Evolutionary conservation across 805 yeast genomes (phyloP).

Genomic region (Ogataea wickerhamii): DNA sequence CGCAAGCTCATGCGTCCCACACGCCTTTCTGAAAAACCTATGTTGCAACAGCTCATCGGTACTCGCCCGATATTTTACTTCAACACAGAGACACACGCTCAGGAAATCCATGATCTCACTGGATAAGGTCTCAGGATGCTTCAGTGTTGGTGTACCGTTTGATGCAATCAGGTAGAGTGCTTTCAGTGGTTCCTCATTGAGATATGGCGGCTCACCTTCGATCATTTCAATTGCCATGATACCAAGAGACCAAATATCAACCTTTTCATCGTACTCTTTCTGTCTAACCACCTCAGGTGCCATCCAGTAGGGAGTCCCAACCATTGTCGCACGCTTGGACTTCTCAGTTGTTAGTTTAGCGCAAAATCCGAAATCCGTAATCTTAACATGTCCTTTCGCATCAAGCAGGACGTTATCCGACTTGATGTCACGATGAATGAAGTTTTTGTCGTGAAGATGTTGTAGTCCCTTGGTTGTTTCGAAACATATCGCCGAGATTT

Average conservation of each 20-base stretch:
- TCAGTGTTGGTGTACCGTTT: conserved; percentile 91
- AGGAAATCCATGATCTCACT: conserved; percentile 79
- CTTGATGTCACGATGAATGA: conserved; percentile 95
- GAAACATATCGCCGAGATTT: conserved; percentile 85
- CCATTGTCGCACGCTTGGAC: conserved; percentile 94
- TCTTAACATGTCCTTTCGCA: conserved; percentile 78
- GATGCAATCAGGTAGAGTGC: conserved; percentile 94
- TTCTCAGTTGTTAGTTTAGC: conserved; percentile 84
- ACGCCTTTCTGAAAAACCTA: conserved; percentile 62
- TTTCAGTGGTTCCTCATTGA: conserved; percentile 92
- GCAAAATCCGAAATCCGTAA: conserved; percentile 95
- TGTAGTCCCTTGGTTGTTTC: conserved; percentile 91
- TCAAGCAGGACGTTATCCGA: conserved; percentile 91
- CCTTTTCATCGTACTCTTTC: conserved; percentile 94
- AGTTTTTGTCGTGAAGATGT: conserved; percentile 86
- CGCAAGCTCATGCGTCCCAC: conserved; percentile 56
- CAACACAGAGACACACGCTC: conserved; percentile 90
- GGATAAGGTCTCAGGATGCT: conserved; percentile 73
- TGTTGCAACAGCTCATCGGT: conserved; percentile 85
- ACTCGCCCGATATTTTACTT: conserved; percentile 84
- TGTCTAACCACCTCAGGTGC: conserved; percentile 97
- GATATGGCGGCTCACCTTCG: conserved; percentile 97
- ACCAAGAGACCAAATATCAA: conserved; percentile 97
- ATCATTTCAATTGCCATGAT: conserved; percentile 98
- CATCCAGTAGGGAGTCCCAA: conserved; percentile 99